phyloP scores from a whole-genome alignment of 2,329 filamentous ascomycete species.

The Scedosporium boydii region DNA sequence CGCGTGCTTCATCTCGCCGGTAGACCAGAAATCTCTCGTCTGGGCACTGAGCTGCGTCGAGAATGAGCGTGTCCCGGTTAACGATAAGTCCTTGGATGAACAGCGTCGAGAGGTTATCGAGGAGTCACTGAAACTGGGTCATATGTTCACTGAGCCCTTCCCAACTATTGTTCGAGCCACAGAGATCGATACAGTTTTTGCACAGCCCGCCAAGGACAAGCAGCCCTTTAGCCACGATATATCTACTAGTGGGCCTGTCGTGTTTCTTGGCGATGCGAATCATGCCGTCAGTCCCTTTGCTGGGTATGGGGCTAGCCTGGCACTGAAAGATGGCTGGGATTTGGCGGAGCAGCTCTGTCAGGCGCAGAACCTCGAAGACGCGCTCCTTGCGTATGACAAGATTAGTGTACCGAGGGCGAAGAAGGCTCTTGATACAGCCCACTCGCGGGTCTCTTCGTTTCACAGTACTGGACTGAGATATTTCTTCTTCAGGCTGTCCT shows the following conservation, averaged over 20 bases:
- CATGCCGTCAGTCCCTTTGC: slow-evolving; percentile 40
- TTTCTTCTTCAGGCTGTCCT: slow-evolving; percentile 9
- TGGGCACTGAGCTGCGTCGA: slow-evolving; percentile 32
- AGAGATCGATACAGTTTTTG: slow-evolving; percentile 24
- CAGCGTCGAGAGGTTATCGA: slow-evolving; percentile 20
- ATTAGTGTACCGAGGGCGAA: slow-evolving; percentile 23
- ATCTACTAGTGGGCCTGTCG: slow-evolving; percentile 13
- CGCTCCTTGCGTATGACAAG: slow-evolving; percentile 24
- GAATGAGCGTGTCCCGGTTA: slow-evolving; percentile 7
- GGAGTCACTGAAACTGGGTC: slow-evolving; percentile 21
- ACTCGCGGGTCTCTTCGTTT: slow-evolving; percentile 14
- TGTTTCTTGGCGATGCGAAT: slow-evolving; percentile 41
- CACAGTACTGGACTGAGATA: slow-evolving; percentile 16
- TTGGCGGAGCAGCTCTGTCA: slow-evolving; percentile 29
- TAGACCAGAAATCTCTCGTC: slow-evolving; percentile 27
- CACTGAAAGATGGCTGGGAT: slow-evolving; percentile 35
- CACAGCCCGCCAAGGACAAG: slow-evolving; percentile 34
- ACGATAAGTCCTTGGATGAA: slow-evolving; percentile 11
- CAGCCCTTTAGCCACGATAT: slow-evolving; percentile 28
- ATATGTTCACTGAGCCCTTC: slow-evolving; percentile 28
- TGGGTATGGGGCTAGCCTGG: slow-evolving; percentile 38
- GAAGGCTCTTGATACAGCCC: slow-evolving; percentile 15
- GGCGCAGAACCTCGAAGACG: slow-evolving; percentile 14
- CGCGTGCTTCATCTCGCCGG: slow-evolving; percentile 33
- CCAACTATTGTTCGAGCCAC: slow-evolving; percentile 27